These are phyloP conservation scores for Arabis hirsuta DNA, from an alignment of 345 rosid species.

Conservation along the genomic window DNA sequence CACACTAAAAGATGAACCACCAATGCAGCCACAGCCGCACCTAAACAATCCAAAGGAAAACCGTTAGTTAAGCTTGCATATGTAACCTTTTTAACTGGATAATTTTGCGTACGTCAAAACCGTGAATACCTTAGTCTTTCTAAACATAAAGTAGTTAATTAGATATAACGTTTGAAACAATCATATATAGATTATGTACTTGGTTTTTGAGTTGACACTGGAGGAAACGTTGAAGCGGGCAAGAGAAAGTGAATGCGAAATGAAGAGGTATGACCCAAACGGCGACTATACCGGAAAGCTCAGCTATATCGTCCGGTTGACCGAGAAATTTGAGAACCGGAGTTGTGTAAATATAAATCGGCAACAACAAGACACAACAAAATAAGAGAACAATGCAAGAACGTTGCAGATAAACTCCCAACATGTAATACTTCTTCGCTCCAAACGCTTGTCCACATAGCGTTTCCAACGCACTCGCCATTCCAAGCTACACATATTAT, in stretches of 20 bases:
- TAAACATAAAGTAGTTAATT: too few relatives aligned
- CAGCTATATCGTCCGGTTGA: conserved; percentile 72
- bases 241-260: conserved; percentile 59
- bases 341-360: conserved; percentile 58
- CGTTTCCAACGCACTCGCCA: conserved; percentile 82
- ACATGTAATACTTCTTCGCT: conserved; percentile 58
- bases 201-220: conserved; percentile 63
- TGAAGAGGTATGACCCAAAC: conserved; percentile 65
- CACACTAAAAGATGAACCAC: conserved; percentile 50
- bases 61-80: too few relatives aligned
- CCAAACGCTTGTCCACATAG: conserved; percentile 82
- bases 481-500: conserved; percentile 51
- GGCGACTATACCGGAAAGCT: conserved; percentile 54
- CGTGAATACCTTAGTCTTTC: too few relatives aligned
- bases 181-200: conserved; percentile 7
- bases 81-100: too few relatives aligned
- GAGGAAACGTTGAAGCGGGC: conserved; percentile 66
- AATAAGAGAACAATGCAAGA: conserved; percentile 64
- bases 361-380: conserved; percentile 55
- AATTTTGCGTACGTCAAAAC: too few relatives aligned
- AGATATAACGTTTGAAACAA: too few relatives aligned
- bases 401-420: conserved; percentile 73
- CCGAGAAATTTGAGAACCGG: conserved; percentile 62
- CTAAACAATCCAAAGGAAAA: background rate
- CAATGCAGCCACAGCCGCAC: conserved; percentile 46